Conservation (phyloP, 2,329 filamentous ascomycete species). For the Emergomyces orientalis region DNA sequence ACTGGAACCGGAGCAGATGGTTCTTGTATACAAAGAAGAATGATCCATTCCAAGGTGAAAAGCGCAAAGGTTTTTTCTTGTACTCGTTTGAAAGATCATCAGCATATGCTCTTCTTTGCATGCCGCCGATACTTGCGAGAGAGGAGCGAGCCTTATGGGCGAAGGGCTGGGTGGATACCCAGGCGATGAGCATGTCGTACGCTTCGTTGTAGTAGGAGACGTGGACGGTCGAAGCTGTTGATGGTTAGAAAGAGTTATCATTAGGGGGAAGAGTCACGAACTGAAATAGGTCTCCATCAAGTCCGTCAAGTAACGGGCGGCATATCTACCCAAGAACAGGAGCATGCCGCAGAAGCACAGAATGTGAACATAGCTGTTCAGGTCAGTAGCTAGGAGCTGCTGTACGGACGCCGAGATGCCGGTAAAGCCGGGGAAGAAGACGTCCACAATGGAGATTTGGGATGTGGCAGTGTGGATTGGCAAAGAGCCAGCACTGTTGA, state of each 20-base stretch:
- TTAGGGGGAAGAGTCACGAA: no score
- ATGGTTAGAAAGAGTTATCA: conserved; percentile 13
- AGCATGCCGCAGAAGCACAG: conserved; percentile 15
- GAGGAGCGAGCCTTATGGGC: conserved; percentile 15
- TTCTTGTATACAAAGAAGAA: conserved; percentile 20
- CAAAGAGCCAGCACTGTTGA: no score
- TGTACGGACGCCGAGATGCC: conserved; percentile 13
- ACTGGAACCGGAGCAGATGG: conserved; percentile 21
- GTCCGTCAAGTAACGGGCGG: conserved; percentile 11
- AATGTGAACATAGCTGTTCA: conserved; percentile 15
- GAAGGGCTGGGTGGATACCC: conserved; percentile 12
- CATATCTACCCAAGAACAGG: conserved; percentile 16
- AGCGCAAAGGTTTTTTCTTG: conserved; percentile 12
- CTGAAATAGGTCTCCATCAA: conserved; percentile 16
- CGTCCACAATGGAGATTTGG: conserved; percentile 8
- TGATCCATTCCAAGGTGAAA: conserved; percentile 18
- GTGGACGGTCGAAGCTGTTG: conserved; percentile 15
- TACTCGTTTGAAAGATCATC: neutral
- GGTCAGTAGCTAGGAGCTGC: conserved; percentile 15
- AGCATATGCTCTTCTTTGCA: conserved; percentile 8
- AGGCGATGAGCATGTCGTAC: no score
- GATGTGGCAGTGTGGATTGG: no score
- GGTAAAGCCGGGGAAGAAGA: conserved; percentile 18
- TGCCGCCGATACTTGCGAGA: conserved; percentile 12
- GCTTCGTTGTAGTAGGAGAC: conserved; percentile 17